Base-by-base conservation (phyloP, 2,329 filamentous ascomycete species). In the Domatiomyces catenatus region DNA sequence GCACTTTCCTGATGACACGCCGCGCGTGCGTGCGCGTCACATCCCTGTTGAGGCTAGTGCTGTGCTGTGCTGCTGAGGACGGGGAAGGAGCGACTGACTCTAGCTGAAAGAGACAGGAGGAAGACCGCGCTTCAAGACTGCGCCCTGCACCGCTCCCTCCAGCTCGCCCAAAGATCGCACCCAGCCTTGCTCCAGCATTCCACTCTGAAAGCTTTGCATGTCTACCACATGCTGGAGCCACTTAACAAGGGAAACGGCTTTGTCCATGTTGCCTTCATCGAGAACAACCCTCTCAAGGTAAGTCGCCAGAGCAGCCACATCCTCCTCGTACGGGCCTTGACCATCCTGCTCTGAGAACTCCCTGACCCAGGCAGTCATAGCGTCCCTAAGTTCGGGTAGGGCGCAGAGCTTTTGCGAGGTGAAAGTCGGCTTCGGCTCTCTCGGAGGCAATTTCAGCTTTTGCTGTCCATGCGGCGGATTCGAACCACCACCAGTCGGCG, bases 251-350 rank as follows among this genome's bases (percentile, higher is more conserved):
- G 76, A 76, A 1, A 79, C 74, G 1, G 78, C 85, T 66, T 94
- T 94, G 4, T 75, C 75, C 67, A 92, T 73, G 63, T 95, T 82
- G 52, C 75, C 72, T 65, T 96, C 92, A 51, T 90, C 81, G 1
- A 69, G 54, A 0, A 94, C 75, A 0, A 96, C 86, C 22, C 75
- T 75, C 4, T 64, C 71, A 26, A 96, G 65, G 64, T 94, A 96
- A 61, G 72, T 76, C 49, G 75, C 77, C 53, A 96, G 71, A 39
- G 89, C 80, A 42, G 74, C 75, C 0, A 90, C 81, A 65, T 98
- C 92, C 51, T 84, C 80, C 0, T 68, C 67, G 65, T 92, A 88
- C 1, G 92, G 92, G 0, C 85, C 87, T 65, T 92, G 88, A 2
- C 89, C 90, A 0, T 84, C 87, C 2, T 89, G 83, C 4, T 72